phyloP scores from a whole-genome alignment of 2,329 filamentous ascomycete genomes.

The Penicillium nordicum region DNA sequence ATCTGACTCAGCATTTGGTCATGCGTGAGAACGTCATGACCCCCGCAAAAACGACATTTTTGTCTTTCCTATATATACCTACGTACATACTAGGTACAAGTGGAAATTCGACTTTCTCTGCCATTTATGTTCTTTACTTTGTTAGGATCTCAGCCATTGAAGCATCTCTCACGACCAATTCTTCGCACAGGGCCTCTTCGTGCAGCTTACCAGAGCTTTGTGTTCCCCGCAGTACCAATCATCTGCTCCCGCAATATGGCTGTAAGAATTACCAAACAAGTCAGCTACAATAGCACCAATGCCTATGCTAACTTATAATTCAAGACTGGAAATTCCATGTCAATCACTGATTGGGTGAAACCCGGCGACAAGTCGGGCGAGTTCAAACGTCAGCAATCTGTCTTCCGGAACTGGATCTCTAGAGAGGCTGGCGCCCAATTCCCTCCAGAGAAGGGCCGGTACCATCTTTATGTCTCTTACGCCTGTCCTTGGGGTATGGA shows the following conservation, averaged over 20 bases:
- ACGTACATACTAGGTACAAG: slow-evolving; percentile 2
- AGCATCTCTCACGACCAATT: slow-evolving; percentile 16
- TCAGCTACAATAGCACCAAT: background rate
- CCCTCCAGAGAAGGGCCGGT: slow-evolving; percentile 80
- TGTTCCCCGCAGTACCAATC: slow-evolving; percentile 19
- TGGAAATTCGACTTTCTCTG: background rate
- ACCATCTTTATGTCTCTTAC: slow-evolving; percentile 93
- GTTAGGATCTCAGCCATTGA: slow-evolving; percentile 21
- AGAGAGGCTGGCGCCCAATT: slow-evolving; percentile 69
- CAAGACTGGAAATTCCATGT: slow-evolving; percentile 35
- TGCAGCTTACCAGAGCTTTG: slow-evolving; percentile 15
- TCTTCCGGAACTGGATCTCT: slow-evolving; percentile 79
- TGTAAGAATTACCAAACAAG: slow-evolving; percentile 22
- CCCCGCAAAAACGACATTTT: slow-evolving; percentile 14
- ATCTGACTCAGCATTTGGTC: slow-evolving; percentile 23
- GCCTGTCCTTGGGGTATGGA: slow-evolving; percentile 77
- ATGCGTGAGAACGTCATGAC: slow-evolving; percentile 8
- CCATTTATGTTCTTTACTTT: slow-evolving; percentile 27
- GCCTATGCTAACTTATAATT: background rate
- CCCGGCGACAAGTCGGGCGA: slow-evolving; percentile 76
- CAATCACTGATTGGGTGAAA: slow-evolving; percentile 81
- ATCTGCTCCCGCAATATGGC: slow-evolving; percentile 31
- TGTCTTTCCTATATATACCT: background rate
- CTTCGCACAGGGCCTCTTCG: slow-evolving; percentile 10
- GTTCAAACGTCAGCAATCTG: slow-evolving; percentile 83